Base-by-base conservation (phyloP, 805 yeast genomes). In the Yamadazyma kitorensis region DNA sequence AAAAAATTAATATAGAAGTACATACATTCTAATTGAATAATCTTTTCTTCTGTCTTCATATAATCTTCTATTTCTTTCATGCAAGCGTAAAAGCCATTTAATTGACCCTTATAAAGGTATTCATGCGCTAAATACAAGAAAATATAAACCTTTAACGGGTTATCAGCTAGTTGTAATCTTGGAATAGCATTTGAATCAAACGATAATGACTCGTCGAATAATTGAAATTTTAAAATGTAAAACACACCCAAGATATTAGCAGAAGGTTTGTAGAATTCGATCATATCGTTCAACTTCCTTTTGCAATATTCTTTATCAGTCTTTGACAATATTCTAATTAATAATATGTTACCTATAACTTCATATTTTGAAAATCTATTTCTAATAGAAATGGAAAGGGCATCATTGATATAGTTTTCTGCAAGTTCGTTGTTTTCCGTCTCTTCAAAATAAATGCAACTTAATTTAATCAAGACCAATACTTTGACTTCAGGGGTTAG, bases 401-500 rank as follows among this genome's bases (percentile, higher is more conserved):
- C 24, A 11, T 34, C 31, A 13, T 33, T 30, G 3, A 26, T 17
- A 18, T 27, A 37, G 5, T 27, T 31, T 18, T 68, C 68, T 0
- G 80, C 79, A 24, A 54, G 42, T 18, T 61, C 61, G 12, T 54
- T 41, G 40, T 64, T 62, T 3, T 51, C 52, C 0, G 78, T 74
- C 36, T 75, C 80, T 17, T 40, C 40, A 29, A 61, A 57, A 33
- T 65, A 57, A 3, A 71, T 30, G 9, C 47, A 47, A 0, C 75
- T 65, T 7, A 73, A 42, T 25, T 55, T 56, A 33, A 59, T 63
- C 26, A 58, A 56, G 0, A 69, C 43, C 2, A 44, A 31, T 36
- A 63, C 60, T 33, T 64, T 67, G 13, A 54, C 31, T 11, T 41
- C 44, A 0, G 70, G 59, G 24, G 56, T 47, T 11, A 75, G 37